phyloP scores from a whole-genome alignment of 129 eudicot species.

The Deinandra increscens region DNA sequence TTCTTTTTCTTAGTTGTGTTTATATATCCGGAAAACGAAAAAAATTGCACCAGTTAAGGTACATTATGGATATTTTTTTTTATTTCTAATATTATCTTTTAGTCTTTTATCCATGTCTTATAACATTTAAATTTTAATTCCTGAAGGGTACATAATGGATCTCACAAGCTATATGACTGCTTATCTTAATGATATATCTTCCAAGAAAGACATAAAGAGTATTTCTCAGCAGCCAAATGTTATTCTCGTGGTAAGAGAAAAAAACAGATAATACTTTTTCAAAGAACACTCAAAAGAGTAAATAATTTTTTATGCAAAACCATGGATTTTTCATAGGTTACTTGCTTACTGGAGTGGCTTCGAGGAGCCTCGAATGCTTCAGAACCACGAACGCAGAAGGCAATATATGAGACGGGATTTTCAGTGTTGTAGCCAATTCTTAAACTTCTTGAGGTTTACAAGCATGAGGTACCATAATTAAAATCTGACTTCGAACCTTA shows the following conservation, averaged over 20 bases:
- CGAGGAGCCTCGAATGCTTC: slow-evolving; percentile 95
- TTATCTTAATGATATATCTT: slow-evolving; percentile 67
- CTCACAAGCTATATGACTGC: slow-evolving; percentile 69
- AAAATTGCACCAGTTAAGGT: too few species aligned
- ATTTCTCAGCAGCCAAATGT: slow-evolving; percentile 76
- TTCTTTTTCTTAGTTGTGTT: too few species aligned
- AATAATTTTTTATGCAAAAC: not conserved
- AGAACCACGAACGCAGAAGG: slow-evolving; percentile 85
- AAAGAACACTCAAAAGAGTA: not conserved
- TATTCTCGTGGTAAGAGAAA: slow-evolving; percentile 62
- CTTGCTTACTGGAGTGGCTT: slow-evolving; percentile 89
- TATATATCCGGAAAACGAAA: too few species aligned
- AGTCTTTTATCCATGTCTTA: slow-evolving; percentile 10
- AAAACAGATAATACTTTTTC: not conserved
- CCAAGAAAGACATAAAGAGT: slow-evolving; percentile 65
- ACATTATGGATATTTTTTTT: too few species aligned
- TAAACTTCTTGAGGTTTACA: slow-evolving; percentile 74
- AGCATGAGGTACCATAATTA: slow-evolving; percentile 62
- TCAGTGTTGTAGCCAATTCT: slow-evolving; percentile 78
- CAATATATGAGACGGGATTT: slow-evolving; percentile 79
- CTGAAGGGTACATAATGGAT: slow-evolving; percentile 61
- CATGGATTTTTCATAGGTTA: slow-evolving; percentile 46
- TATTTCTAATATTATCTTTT: slow-evolving; percentile 2
- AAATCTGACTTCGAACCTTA: not conserved
- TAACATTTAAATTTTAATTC: slow-evolving; percentile 17